A percentile compares a stretch with the other conserved stretches of the same genome.
Evolutionary conservation across 108 stramenopile species (phyloP).

Genomic region (Aurantiochytrium sp.): DNA sequence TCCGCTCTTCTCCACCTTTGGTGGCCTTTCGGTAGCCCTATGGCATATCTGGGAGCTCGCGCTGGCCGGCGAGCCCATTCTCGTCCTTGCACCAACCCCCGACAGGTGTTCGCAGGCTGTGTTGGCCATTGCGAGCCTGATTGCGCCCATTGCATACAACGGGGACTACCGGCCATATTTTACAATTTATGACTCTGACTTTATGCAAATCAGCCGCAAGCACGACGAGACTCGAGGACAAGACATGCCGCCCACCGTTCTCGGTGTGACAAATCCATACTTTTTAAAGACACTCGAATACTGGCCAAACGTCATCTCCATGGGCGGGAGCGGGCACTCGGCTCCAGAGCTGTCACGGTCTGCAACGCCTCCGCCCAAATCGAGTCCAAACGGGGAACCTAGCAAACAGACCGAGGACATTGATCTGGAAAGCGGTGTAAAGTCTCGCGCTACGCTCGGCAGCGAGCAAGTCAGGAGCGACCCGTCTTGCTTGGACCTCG

Average conservation of each 20-base stretch:
- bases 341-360: not conserved
- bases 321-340: not conserved
- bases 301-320: constrained; percentile 15
- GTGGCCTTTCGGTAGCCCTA: not conserved
- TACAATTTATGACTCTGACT: constrained; percentile 16
- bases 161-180: constrained; percentile 25
- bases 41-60: constrained; percentile 19
- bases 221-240: not conserved
- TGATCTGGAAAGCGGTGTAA: not conserved
- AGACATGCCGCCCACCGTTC: not conserved
- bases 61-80: not conserved
- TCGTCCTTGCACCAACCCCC: not conserved
- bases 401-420: too few species aligned
- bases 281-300: not conserved
- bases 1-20: constrained; percentile 16
- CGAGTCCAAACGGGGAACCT: not conserved
- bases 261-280: not conserved
- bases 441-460: not conserved
- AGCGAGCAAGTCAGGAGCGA: too few species aligned
- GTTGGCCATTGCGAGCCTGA: not conserved
- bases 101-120: constrained; percentile 14
- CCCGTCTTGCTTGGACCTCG: not conserved
- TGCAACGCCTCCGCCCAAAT: not conserved
- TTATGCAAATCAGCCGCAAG: constrained; percentile 2
- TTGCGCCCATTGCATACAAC: not conserved